phyloP scores from a whole-genome alignment of 805 yeast species.

The Ogataea ramenticola region DNA sequence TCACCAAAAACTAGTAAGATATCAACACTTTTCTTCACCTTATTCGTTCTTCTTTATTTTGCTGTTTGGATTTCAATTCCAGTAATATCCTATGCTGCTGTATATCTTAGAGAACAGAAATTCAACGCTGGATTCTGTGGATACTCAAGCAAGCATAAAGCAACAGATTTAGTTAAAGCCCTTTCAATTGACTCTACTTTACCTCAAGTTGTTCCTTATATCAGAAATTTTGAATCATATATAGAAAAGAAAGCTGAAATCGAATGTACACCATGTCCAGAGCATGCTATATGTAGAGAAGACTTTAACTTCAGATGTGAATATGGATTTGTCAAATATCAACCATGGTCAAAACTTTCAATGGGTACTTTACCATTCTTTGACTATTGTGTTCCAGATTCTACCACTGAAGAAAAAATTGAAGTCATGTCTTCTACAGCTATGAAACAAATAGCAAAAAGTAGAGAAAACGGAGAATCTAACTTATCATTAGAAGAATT shows the following conservation, averaged over 20 bases:
- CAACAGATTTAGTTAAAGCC: constrained; percentile 3
- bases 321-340: constrained; percentile 48
- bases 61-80: constrained; percentile 6
- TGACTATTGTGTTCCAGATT: constrained; percentile 69
- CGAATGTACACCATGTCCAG: constrained; percentile 70
- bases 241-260: constrained; percentile 46
- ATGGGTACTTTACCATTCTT: constrained; percentile 50
- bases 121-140: constrained; percentile 72
- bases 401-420: constrained; percentile 59
- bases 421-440: constrained; percentile 61
- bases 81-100: constrained; percentile 30
- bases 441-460: constrained; percentile 42
- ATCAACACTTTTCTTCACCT: neutral
- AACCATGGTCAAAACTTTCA: constrained; percentile 47
- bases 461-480: constrained; percentile 59
- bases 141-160: constrained; percentile 33
- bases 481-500: constrained; percentile 57
- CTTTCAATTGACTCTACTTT: neutral
- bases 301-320: constrained; percentile 58
- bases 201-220: constrained; percentile 11
- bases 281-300: constrained; percentile 67
- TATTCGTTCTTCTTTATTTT: constrained; percentile 10
- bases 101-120: constrained; percentile 63
- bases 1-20: neutral
- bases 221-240: constrained; percentile 33